phyloP scores from a whole-genome alignment of 257 asterid genomes.

The Pogostemon cablin region DNA sequence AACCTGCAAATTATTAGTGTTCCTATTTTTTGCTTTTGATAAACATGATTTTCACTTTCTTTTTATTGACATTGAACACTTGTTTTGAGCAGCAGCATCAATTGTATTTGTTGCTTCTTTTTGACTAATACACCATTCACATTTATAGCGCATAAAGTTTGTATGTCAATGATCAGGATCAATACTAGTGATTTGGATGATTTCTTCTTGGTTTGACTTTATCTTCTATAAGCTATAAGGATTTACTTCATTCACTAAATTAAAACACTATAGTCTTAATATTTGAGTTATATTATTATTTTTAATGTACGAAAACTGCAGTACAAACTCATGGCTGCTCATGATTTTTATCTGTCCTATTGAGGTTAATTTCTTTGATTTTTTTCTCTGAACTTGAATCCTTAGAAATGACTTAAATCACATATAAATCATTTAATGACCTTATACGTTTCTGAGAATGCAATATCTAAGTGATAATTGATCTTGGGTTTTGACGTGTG shows the following conservation, averaged over 20 bases:
- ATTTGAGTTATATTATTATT: background rate
- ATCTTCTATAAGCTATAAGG: conserved; percentile 8
- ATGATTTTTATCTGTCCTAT: conserved; percentile 14
- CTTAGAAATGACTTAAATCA: conserved; percentile 4
- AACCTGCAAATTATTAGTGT: conserved; percentile 22
- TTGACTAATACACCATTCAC: conserved; percentile 11
- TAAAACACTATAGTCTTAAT: conserved; percentile 13
- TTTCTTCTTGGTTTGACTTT: conserved; percentile 19
- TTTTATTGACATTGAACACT: background rate
- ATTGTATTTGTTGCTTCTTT: background rate
- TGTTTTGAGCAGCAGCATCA: background rate
- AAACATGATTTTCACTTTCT: background rate
- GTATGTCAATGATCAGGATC: background rate
- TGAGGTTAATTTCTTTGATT: background rate
- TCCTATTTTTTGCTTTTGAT: conserved; percentile 6
- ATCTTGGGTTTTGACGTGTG: conserved; percentile 24
- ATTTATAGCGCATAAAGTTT: conserved; percentile 15
- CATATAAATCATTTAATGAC: conserved; percentile 14
- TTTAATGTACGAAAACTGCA: background rate
- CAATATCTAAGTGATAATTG: conserved; percentile 19
- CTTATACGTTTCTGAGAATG: conserved; percentile 17
- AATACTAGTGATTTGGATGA: too few relatives aligned
- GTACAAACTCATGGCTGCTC: background rate
- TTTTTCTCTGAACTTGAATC: conserved; percentile 16
- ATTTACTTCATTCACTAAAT: background rate